Evolutionary conservation across 495 filamentous ascomycete species (phyloP), one percentile per base, ranked within the genome.

Genomic region (Trichoderma orchidacearum): DNA sequence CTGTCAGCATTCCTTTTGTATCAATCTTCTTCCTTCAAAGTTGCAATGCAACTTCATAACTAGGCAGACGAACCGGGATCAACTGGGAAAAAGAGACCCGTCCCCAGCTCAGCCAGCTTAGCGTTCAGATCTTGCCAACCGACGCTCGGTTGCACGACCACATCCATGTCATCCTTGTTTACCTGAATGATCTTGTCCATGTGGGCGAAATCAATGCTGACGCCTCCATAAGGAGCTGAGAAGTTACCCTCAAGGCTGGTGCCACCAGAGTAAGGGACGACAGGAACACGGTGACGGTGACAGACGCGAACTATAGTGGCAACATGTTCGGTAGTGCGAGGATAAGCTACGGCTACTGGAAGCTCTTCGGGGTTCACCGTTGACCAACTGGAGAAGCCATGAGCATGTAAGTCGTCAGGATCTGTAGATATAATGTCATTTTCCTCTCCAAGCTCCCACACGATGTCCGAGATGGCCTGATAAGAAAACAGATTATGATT

Each of bases 381-480:
- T 1, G 87, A 92, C 89, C 89, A 94, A 70, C 90, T 87, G 11
- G 88, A 93, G 66, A 86, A 95, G 18, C 91, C 90, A 68, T 96
- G 91, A 18, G 73, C 68, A 35, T 81, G 80, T 6, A 95, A 75
- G 58, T 93, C 86, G 21, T 94, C 91, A 27, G 87, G 81, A 58
- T 95, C 91, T 1, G 81, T 90, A 56, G 82, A 90, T 59, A 96
- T 83, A 53, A 53, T 53, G 30, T 53, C 51, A 1, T 53, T 30
- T 18, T 30, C 27, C 8, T 53, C 31, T 12, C 51, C 51, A 31
- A 53, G 51, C 11, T 53, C 51, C 51, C 51, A 53, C 15, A 53
- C 51, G 3, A 53, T 32, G n/a, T 53, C 41, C 13, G 41, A 48
- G 41, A 48, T 48, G 41, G 41, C 41, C 41, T 48, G n/a, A 0